Evolutionary conservation across 805 yeast genomes (phyloP).

Genomic region (Candida ascalaphidarum): DNA sequence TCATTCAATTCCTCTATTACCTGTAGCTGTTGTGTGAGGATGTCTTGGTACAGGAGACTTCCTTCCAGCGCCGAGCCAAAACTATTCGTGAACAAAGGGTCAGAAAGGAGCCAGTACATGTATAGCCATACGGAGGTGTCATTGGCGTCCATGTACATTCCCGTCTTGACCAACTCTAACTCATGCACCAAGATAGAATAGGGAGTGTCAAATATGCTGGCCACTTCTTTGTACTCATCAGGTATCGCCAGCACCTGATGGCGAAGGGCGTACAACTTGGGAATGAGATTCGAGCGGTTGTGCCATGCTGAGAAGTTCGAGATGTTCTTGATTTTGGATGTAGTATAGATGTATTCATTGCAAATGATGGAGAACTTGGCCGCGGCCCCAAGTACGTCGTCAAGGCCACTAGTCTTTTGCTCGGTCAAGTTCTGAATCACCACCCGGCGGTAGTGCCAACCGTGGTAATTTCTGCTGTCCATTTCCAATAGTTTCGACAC

Average conservation of each 20-base stretch:
- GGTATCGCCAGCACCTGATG: not conserved
- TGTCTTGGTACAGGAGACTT: slow-evolving; percentile 19
- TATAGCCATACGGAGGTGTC: slow-evolving; percentile 94
- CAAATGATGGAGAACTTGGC: slow-evolving; percentile 18
- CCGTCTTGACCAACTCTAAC: slow-evolving; percentile 63
- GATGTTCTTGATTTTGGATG: slow-evolving; percentile 73
- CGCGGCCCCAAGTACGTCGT: slow-evolving; percentile 1
- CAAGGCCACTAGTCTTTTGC: slow-evolving; percentile 1
- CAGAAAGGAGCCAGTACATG: slow-evolving; percentile 65
- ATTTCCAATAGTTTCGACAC: slow-evolving; percentile 58
- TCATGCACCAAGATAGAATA: slow-evolving; percentile 43
- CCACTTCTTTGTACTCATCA: slow-evolving; percentile 1
- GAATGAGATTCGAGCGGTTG: slow-evolving; percentile 66
- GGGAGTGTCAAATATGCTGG: slow-evolving; percentile 19
- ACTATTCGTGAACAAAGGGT: slow-evolving; percentile 26
- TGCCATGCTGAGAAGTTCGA: slow-evolving; percentile 97
- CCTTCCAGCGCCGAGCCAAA: slow-evolving; percentile 4
- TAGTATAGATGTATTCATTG: slow-evolving; percentile 72
- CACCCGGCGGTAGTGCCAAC: slow-evolving; percentile 88
- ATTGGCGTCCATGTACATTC: slow-evolving; percentile 86
- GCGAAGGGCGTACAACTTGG: slow-evolving; percentile 30
- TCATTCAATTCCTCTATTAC: slow-evolving; percentile 57
- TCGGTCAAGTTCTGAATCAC: slow-evolving; percentile 41
- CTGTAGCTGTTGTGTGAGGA: slow-evolving; percentile 38
- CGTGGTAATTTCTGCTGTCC: slow-evolving; percentile 87